Base-by-base conservation (phyloP, 2,329 filamentous ascomycete species). In the Verticillium dahliae region DNA sequence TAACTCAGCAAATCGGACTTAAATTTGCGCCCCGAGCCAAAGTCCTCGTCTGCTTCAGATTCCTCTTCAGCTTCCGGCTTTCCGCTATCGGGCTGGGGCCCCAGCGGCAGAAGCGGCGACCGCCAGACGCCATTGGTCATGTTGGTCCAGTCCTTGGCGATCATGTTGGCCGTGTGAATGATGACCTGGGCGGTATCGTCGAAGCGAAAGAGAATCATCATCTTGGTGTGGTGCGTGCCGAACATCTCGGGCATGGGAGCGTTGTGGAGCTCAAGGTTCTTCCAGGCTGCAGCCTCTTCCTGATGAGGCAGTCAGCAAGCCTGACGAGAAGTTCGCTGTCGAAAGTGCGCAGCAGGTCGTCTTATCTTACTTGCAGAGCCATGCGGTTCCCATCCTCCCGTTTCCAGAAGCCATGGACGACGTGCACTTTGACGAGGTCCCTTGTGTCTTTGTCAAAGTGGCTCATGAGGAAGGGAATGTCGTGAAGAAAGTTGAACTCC, bases 151-250 rank as follows among this genome's bases (percentile, higher is more conserved):
- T 97, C 92, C 61, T 88, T 86, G 4, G 81, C 70, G n/a, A 96
- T 94, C 89, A 96, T 92, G 68, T 97, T 97, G 18, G 92, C 91
- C 0, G 92, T 97, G 68, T 96, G 91, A 35, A 97, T 92, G 61
- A 96, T 75, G 6, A 97, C 78, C 74, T 96, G 90, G 0, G 89
- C 90, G 0, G 81, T 85, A 64, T 89, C 86, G 70, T 96, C 91
- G 71, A 90, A 87, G 5, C 90, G 84, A 64, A 96, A 80, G 4
- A 96, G 74, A n/a, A 96, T 78, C 73, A 96, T 84, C 90, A 96
- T 95, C 74, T 96, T 95, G 13, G 90, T 81, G 67, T 88, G 92
- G 73, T 97, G 92, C 0, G 92, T 97, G 2, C 92, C 92, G 70
- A 92, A 96, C 65, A 88, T 85, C 70, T 94, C 90, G 0, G 91